A percentile compares a stretch with the other conserved stretches of the same genome.
phyloP scores from a whole-genome alignment of 257 asterid genomes.

The Oldenlandia corymbosa region DNA sequence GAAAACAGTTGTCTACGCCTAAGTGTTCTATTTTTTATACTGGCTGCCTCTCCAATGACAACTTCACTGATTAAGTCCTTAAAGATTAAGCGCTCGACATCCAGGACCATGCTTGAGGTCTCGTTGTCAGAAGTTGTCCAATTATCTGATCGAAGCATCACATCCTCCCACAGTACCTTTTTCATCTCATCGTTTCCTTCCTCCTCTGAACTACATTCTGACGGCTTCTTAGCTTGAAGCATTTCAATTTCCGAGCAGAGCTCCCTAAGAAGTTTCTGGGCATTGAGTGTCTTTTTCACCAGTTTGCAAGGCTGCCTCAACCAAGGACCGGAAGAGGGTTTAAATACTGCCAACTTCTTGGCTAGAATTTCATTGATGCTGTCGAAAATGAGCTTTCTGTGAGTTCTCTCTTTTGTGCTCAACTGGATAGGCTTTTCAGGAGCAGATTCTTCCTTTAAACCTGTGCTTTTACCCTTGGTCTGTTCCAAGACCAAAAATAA shows the following conservation, averaged over 20 bases:
- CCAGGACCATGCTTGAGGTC: slow-evolving; percentile 64
- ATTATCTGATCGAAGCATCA: slow-evolving; percentile 43
- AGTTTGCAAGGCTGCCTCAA: slow-evolving; percentile 29
- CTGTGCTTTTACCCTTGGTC: slow-evolving; percentile 53
- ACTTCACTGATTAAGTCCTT: slow-evolving; percentile 79
- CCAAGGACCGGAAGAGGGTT: slow-evolving; percentile 36
- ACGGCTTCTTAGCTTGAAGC: slow-evolving; percentile 37
- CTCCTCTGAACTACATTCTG: slow-evolving; percentile 37
- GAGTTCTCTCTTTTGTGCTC: slow-evolving; percentile 34
- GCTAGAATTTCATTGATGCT: slow-evolving; percentile 73
- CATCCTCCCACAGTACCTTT: slow-evolving; percentile 45
- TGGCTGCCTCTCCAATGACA: slow-evolving; percentile 60
- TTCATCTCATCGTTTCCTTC: slow-evolving; percentile 56
- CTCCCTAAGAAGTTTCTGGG: slow-evolving; percentile 73
- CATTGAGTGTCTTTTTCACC: slow-evolving; percentile 38
- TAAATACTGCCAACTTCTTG: slow-evolving; percentile 34
- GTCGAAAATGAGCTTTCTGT: slow-evolving; percentile 71
- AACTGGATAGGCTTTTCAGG: slow-evolving; percentile 26
- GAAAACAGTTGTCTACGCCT: slow-evolving; percentile 45
- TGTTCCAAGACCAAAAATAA: slow-evolving; percentile 91
- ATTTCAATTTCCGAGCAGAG: slow-evolving; percentile 69
- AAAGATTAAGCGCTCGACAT: slow-evolving; percentile 72
- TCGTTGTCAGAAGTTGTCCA: slow-evolving; percentile 53
- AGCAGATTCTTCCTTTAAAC: slow-evolving; percentile 27
- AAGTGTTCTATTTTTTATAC: slow-evolving; percentile 39